phyloP scores from a whole-genome alignment of 176 grass and related monocot genomes.

The Luzula sylvatica region DNA sequence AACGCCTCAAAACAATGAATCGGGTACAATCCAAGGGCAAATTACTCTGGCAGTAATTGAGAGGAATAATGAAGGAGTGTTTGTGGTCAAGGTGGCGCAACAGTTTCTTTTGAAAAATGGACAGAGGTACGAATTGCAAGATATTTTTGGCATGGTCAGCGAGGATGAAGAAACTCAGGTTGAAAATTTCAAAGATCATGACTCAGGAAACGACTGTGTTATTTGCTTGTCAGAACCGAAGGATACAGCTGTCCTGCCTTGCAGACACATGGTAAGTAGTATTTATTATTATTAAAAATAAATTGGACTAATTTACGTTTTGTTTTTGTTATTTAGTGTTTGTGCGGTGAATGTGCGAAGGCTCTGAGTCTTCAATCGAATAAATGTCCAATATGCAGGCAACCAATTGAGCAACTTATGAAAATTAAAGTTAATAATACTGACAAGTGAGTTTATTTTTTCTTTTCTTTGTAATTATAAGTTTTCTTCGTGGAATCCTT shows the following conservation, averaged over 20 bases:
- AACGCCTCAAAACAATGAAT: constrained; percentile 17
- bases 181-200: constrained; percentile 31
- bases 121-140: constrained; percentile 69
- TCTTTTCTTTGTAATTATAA: no score
- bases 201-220: constrained; percentile 81
- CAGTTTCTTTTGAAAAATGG: constrained; percentile 77
- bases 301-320: not conserved
- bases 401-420: constrained; percentile 78
- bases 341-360: constrained; percentile 95
- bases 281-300: no score
- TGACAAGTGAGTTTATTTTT: constrained; percentile 16
- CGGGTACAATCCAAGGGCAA: constrained; percentile 40
- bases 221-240: constrained; percentile 91
- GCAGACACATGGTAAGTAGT: constrained; percentile 86
- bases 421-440: constrained; percentile 60
- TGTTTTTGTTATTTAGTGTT: constrained; percentile 43
- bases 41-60: constrained; percentile 91
- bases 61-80: constrained; percentile 36
- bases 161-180: constrained; percentile 38
- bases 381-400: constrained; percentile 96
- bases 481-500: not conserved
- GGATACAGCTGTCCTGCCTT: constrained; percentile 79
- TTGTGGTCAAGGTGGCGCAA: constrained; percentile 82
- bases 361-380: constrained; percentile 72
- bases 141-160: constrained; percentile 61